Percentiles rank a stretch among this genome's conserved stretches.
Conservation (phyloP, 495 filamentous ascomycete species). For the Podospora tetraspora region DNA sequence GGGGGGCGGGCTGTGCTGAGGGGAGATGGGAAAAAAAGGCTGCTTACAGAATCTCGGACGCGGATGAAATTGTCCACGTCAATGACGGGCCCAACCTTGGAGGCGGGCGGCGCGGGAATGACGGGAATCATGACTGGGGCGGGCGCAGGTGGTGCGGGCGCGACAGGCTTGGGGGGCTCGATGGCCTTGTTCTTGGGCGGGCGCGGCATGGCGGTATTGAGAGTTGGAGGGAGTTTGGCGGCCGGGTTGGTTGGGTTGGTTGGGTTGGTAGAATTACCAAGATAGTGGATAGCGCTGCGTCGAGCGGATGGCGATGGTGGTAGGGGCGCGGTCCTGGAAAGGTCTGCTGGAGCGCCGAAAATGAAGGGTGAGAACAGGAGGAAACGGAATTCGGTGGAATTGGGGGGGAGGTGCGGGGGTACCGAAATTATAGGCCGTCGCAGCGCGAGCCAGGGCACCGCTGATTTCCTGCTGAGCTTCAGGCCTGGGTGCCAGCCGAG, state of each 20-base stretch:
- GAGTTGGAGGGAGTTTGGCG: constrained; percentile 12
- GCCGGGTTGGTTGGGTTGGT: constrained; percentile 10
- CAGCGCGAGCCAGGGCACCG: constrained; percentile 22
- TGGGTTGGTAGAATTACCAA: constrained; percentile 14
- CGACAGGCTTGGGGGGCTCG: constrained; percentile 39
- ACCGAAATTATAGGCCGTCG: constrained; percentile 29
- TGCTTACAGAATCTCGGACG: constrained; percentile 48
- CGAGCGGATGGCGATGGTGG: constrained; percentile 23
- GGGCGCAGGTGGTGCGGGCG: constrained; percentile 12
- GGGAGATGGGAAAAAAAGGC: constrained; percentile 13
- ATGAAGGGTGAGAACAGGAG: constrained; percentile 33
- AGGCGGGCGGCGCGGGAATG: not conserved
- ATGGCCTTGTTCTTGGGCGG: constrained; percentile 34
- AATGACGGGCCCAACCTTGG: constrained; percentile 23
- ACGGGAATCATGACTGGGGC: not conserved
- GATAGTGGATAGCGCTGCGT: constrained; percentile 19
- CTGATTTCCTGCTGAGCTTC: constrained; percentile 30
- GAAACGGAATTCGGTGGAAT: constrained; percentile 28
- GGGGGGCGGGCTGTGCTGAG: not conserved
- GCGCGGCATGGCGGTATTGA: constrained; percentile 30
- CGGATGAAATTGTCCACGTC: constrained; percentile 46
- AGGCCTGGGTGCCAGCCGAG: constrained; percentile 13
- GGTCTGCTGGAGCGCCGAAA: constrained; percentile 26
- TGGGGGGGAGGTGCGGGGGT: constrained; percentile 30
- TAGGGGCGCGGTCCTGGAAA: constrained; percentile 8